Base-by-base conservation (phyloP, 148 eudicot genomes). In the Dianthus caryophyllus region DNA sequence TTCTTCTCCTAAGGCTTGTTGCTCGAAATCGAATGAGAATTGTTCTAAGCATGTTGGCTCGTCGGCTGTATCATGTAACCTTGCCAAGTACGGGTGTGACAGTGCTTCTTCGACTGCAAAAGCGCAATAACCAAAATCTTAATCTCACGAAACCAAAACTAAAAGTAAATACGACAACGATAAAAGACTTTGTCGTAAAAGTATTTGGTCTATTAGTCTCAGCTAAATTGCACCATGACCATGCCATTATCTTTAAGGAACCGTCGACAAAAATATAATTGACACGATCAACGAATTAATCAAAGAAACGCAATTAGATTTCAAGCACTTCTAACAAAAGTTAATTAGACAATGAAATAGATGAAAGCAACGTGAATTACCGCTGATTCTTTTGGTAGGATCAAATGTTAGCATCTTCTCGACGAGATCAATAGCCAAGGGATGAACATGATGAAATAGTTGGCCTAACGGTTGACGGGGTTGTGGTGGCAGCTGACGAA, bases 11-110 rank as follows among this genome's bases (percentile, higher is more conserved):
- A 82, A 39, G 29, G 72, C 87, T 71, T 87, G 96, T 63, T 75
- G 81, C 88, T 91, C 97, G 67, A 88, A 91, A 7, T 86, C 97
- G 16, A 88, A 91, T 39, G 97, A 82, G 79, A 91, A 91, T 62
- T 88, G 77, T 24, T 77, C 68, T 43, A 54, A 22, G 81, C 97
- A 91, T 39, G 79, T 51, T 0, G 97, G 97, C 69, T 91, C 97
- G 31, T 91, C 97, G n/a, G 88, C 84, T 62, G 61, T 47, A 27
- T 91, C 97, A 57, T 91, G 97, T 64, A 91, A 69, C 63, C 84
- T 81, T 64, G 79, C 93, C 67, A 91, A 82, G 74, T 84, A 91
- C 33, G 97, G 97, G 74, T 91, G 97, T 36, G 86, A 76, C 58
- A 88, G 74, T 61, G 97, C 95, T 73, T 80, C 88, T 78, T 91